Base-by-base conservation (phyloP, 176 grass and related monocot species). In the Zoysia japonica region DNA sequence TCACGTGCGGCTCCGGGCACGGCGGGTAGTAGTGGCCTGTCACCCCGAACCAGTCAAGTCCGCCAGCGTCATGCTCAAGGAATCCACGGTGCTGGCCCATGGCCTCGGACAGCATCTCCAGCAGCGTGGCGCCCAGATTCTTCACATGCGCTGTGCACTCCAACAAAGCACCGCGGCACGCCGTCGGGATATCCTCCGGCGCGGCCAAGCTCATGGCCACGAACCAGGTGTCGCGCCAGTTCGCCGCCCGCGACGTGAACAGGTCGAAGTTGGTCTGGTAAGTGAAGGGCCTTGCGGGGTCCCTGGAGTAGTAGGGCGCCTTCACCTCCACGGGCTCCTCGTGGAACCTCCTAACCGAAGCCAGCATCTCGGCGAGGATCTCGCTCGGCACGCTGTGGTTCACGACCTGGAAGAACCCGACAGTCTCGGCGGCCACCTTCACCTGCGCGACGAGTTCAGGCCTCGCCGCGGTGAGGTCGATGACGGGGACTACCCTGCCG, bases 61-160 rank as follows among this genome's bases (percentile, higher is more conserved):
- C 28, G 3, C 86, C 67, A 10, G 73, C 77, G 3, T 79, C 77
- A 10, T 40, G 15, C 49, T 44, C 64, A 17, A 89, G 46, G 67
- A 71, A 28, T 2, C 51, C 39, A 19, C 1, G 37, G 2, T 66
- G 70, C 2, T 84, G 67, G 5, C 84, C 87, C 8, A 93, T 77
- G 10, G 76, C 90, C 60, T 85, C 84, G 1, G 90, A 93, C 10
- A 87, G 71, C n/a, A 93, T 56, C 61, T 75, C 71, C 9, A 93
- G 78, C 2, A 93, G 53, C 38, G 28, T 67, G 14, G 11, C 41
- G 2, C 80, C 80, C 40, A 93, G 20, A 14, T 47, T 37, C 61
- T 65, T 47, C 12, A 92, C 44, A 42, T 73, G 20, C 5, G 40
- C 2, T 6, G 67, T 17, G 51, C 64, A 89, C 50, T 87, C 54